phyloP scores from a whole-genome alignment of 176 grass and related monocot genomes.

The Paspalum vaginatum region DNA sequence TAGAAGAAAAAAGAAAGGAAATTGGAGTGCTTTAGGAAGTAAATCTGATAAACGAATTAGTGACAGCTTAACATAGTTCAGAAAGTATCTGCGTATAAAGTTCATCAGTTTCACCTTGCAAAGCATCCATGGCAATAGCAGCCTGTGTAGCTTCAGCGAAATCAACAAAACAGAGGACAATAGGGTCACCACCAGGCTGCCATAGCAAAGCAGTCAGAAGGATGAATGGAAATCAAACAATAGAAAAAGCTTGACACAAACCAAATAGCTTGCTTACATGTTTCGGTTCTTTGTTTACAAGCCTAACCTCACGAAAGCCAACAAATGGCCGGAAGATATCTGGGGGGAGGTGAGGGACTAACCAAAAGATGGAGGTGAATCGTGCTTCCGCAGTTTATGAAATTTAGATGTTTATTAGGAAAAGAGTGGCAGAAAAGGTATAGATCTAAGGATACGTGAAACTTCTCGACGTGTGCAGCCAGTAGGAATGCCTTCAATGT shows the following conservation, averaged over 20 bases:
- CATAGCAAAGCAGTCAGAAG: constrained; percentile 36
- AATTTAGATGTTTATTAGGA: constrained; percentile 4
- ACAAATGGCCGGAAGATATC: constrained; percentile 92
- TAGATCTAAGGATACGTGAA: constrained; percentile 72
- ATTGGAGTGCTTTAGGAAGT: background rate
- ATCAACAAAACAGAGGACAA: constrained; percentile 83
- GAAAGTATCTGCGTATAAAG: background rate
- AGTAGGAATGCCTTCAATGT: constrained; percentile 77
- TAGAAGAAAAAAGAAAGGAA: background rate
- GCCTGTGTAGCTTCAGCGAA: constrained; percentile 69
- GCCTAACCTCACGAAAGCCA: constrained; percentile 77
- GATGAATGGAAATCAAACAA: constrained; percentile 21
- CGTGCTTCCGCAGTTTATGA: background rate
- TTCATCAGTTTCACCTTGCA: constrained; percentile 66
- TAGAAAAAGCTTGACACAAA: background rate
- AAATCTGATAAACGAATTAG: constrained; percentile 21
- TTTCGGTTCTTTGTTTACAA: constrained; percentile 88
- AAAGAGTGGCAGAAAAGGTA: background rate
- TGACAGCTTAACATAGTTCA: constrained; percentile 27
- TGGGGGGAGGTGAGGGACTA: constrained; percentile 55
- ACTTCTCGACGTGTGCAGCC: constrained; percentile 75
- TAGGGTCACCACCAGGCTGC: constrained; percentile 75
- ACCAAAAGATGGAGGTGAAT: constrained; percentile 6
- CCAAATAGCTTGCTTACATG: constrained; percentile 59
- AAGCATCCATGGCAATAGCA: constrained; percentile 76